Evolutionary conservation across 805 yeast genomes (phyloP).

Genomic region (Starmerella bacillaris): DNA sequence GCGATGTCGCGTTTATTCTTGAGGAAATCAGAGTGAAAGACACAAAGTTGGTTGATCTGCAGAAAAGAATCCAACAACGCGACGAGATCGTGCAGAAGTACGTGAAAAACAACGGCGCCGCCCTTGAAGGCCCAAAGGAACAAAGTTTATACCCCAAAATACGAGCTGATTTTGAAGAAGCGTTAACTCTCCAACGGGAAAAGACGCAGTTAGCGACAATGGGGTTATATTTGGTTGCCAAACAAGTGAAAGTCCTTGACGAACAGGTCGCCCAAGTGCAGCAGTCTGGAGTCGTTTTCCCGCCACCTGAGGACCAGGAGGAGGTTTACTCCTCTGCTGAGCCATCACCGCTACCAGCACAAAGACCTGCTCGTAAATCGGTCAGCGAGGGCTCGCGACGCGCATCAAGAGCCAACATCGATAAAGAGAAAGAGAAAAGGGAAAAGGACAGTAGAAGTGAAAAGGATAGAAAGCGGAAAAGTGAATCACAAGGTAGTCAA

Average conservation of each 20-base stretch:
- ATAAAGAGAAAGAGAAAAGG: not conserved
- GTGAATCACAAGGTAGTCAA: no score
- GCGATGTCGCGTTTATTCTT: slow-evolving; percentile 62
- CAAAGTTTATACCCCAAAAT: slow-evolving; percentile 45
- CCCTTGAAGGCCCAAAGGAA: slow-evolving; percentile 69
- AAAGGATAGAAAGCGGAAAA: no score
- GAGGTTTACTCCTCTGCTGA: slow-evolving; percentile 1
- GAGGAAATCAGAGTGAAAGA: slow-evolving; percentile 66
- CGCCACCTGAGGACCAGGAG: slow-evolving; percentile 18
- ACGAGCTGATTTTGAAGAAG: slow-evolving; percentile 44
- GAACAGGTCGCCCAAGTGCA: slow-evolving; percentile 60
- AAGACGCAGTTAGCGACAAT: slow-evolving; percentile 69
- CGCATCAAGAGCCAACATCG: not conserved
- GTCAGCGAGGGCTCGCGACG: not conserved
- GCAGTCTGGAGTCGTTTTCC: slow-evolving; percentile 53
- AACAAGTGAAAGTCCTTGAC: slow-evolving; percentile 57
- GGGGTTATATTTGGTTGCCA: slow-evolving; percentile 56
- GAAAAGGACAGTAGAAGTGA: not conserved
- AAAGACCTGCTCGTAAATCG: not conserved
- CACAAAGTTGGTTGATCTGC: slow-evolving; percentile 41
- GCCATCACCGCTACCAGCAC: not conserved
- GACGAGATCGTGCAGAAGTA: slow-evolving; percentile 72
- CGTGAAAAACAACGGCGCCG: slow-evolving; percentile 66
- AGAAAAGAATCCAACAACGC: slow-evolving; percentile 46
- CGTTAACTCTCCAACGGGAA: slow-evolving; percentile 50